Percentiles rank a stretch among this genome's conserved stretches.
These are phyloP conservation scores for Cynara cardunculus DNA, from an alignment of 129 eudicot genomes.

Conservation along the genomic window DNA sequence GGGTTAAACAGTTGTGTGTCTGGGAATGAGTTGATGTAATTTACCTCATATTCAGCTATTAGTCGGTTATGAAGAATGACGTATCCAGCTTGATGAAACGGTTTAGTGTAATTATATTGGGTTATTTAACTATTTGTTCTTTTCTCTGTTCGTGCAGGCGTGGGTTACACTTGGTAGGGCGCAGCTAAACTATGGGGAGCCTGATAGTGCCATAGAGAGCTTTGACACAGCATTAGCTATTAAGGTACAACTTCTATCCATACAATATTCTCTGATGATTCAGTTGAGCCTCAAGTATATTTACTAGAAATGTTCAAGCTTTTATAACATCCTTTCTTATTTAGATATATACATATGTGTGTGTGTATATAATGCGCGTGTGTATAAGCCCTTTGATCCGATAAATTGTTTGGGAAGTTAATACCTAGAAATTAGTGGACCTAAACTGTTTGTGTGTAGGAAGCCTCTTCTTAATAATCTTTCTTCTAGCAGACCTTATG, in stretches of 20 bases:
- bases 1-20: background rate
- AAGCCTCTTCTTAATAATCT: background rate
- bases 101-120: background rate
- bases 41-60: background rate
- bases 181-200: slow-evolving; percentile 91
- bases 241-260: slow-evolving; percentile 39
- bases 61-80: background rate
- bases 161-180: slow-evolving; percentile 96
- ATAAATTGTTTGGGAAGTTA: too few species aligned
- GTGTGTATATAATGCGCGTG: too few species aligned
- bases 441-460: too few species aligned
- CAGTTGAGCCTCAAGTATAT: background rate
- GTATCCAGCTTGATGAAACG: background rate
- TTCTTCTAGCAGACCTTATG: background rate
- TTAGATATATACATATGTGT: background rate
- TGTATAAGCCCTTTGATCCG: too few species aligned
- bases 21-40: background rate
- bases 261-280: background rate
- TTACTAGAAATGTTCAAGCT: background rate
- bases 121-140: background rate
- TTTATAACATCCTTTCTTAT: background rate
- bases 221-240: slow-evolving; percentile 76
- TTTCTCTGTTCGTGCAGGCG: slow-evolving; percentile 43
- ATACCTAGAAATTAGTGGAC: too few species aligned
- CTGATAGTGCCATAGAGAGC: slow-evolving; percentile 76